Conservation (phyloP, 306 rosid species). For the Prosopis cineraria region DNA sequence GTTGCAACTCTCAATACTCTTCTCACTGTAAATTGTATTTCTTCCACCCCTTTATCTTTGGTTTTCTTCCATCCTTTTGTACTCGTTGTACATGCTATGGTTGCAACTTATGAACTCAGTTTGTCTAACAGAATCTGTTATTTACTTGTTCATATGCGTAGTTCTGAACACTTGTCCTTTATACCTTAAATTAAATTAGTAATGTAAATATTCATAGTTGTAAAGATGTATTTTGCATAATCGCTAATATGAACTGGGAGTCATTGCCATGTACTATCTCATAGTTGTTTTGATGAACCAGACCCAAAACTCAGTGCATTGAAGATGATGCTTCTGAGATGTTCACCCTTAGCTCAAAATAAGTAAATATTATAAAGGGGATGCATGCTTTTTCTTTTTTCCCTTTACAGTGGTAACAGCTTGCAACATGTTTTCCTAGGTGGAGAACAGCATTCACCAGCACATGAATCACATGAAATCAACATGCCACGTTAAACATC, state of each 20-base stretch:
- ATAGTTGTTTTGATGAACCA: conserved; percentile 27
- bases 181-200: background rate
- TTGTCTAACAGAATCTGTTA: background rate
- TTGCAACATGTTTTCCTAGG: conserved; percentile 54
- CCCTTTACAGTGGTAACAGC: conserved; percentile 28
- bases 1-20: conserved; percentile 2
- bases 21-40: background rate
- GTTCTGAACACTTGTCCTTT: background rate
- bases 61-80: background rate
- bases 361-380: background rate
- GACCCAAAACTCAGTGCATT: background rate
- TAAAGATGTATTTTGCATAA: background rate
- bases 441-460: conserved; percentile 88
- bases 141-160: background rate
- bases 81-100: background rate
- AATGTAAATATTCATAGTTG: background rate
- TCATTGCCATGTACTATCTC: background rate
- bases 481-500: conserved; percentile 77
- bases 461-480: conserved; percentile 81
- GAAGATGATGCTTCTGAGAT: background rate
- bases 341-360: conserved; percentile 24
- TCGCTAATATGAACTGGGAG: conserved; percentile 16
- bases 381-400: conserved; percentile 28
- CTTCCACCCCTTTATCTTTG: background rate
- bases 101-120: background rate